Conservation (phyloP, 2,329 filamentous ascomycete species). For the Aurifilum marmelostoma region DNA sequence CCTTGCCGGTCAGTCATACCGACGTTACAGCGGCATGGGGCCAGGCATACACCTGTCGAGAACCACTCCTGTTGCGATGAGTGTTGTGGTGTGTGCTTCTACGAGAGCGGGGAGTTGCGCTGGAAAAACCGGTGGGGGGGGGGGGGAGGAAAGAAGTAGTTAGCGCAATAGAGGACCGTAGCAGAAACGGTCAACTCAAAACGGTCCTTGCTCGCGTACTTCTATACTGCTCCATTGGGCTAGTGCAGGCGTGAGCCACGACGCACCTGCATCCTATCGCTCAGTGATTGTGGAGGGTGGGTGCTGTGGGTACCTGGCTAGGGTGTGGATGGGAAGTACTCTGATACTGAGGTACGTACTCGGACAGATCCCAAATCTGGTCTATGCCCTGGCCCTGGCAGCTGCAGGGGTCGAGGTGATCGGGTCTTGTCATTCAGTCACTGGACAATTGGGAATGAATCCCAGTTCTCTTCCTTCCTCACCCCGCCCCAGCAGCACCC, state of each 20-base stretch:
- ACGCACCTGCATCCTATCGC: neutral
- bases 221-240: neutral
- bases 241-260: neutral
- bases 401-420: constrained; percentile 1
- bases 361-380: constrained; percentile 3
- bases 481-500: neutral
- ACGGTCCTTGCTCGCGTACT: constrained; percentile 7
- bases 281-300: neutral
- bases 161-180: neutral
- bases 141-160: neutral
- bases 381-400: neutral
- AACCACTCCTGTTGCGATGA: neutral
- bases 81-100: neutral
- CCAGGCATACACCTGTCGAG: neutral
- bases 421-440: constrained; percentile 5
- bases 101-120: too few relatives aligned
- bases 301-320: neutral
- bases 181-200: constrained; percentile 6
- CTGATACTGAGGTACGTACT: neutral
- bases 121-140: neutral
- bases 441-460: neutral
- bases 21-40: neutral
- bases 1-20: neutral
- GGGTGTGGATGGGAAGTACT: neutral
- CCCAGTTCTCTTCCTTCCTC: neutral